phyloP scores from a whole-genome alignment of 1,284 basidiomycete species.

The Rhodotorula glutinis region DNA sequence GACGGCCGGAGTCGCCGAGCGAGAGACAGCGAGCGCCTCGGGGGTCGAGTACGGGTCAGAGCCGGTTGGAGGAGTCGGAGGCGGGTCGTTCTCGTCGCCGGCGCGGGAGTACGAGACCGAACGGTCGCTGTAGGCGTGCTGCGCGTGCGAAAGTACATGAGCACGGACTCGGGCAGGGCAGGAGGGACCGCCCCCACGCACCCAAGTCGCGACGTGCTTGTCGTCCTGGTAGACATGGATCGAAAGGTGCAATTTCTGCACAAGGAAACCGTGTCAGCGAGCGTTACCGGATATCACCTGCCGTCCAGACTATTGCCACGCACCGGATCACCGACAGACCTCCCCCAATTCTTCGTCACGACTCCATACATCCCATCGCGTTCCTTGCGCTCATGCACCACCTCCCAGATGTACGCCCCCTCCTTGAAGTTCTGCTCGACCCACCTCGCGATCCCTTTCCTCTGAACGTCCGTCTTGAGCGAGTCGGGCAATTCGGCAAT shows the following conservation, averaged over 20 bases:
- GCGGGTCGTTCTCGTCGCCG: constrained; percentile 17
- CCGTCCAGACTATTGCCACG: neutral
- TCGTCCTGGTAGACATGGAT: constrained; percentile 32
- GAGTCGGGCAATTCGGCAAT: constrained; percentile 17
- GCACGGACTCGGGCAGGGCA: no score
- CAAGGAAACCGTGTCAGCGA: neutral
- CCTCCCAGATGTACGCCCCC: constrained; percentile 20
- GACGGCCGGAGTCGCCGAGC: neutral
- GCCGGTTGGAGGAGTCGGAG: neutral
- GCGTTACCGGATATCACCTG: neutral
- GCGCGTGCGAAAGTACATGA: no score
- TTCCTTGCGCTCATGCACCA: constrained; percentile 21
- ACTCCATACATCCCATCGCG: constrained; percentile 24
- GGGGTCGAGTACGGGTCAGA: constrained; percentile 19
- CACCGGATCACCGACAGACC: constrained; percentile 24
- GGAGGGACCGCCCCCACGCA: no score
- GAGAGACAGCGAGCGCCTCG: constrained; percentile 12
- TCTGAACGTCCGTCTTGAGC: constrained; percentile 28
- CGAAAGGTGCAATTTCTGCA: constrained; percentile 33
- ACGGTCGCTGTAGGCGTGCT: constrained; percentile 39
- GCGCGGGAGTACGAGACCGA: constrained; percentile 26
- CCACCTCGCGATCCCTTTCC: constrained; percentile 28
- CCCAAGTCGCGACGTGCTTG: constrained; percentile 31
- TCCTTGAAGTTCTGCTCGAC: constrained; percentile 27
- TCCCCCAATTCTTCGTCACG: constrained; percentile 21